Conservation (phyloP, 148 eudicot species). For the Amaranthus cruentus region DNA sequence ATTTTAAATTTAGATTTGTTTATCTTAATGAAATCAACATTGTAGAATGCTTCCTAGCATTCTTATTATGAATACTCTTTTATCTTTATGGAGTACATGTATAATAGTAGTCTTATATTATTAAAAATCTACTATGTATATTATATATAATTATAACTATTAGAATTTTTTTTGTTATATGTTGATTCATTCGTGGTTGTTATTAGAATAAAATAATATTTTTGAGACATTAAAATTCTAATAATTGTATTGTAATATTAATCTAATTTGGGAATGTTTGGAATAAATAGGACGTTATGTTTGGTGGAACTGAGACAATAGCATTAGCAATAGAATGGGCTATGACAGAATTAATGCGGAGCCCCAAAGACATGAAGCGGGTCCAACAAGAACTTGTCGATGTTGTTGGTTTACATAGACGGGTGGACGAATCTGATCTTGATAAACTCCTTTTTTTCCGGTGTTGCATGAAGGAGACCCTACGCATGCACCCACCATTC, state of each 20-base stretch:
- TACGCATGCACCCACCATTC: slow-evolving; percentile 62
- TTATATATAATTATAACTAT: no score
- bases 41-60: no score
- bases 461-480: slow-evolving; percentile 46
- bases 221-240: no score
- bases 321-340: slow-evolving; percentile 74
- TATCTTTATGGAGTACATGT: no score
- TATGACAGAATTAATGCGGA: slow-evolving; percentile 53
- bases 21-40: not conserved
- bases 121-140: no score
- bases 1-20: not conserved
- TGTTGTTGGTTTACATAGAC: slow-evolving; percentile 39
- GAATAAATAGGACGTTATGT: slow-evolving; percentile 53
- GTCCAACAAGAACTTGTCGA: slow-evolving; percentile 51
- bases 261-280: no score
- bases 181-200: no score
- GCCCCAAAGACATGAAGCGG: slow-evolving; percentile 44
- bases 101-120: no score
- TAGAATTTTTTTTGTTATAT: no score
- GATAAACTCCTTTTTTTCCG: slow-evolving; percentile 45
- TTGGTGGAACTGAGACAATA: slow-evolving; percentile 75
- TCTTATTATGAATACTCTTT: no score
- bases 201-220: no score
- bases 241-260: no score
- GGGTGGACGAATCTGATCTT: slow-evolving; percentile 51